These are phyloP conservation scores for Annulohypoxylon moriforme DNA, from an alignment of 495 filamentous ascomycete species.

Conservation along the genomic window DNA sequence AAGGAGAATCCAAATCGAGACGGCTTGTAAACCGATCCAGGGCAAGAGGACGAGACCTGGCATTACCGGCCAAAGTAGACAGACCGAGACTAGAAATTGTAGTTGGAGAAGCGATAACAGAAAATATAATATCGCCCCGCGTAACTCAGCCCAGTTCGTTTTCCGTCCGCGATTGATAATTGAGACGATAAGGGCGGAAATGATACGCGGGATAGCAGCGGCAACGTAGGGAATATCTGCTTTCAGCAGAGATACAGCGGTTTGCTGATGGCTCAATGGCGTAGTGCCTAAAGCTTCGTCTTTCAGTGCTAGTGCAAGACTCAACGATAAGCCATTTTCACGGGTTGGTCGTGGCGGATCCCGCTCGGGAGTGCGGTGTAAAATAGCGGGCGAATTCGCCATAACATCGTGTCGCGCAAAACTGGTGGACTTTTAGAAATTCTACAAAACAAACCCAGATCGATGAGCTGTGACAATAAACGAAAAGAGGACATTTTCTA, in stretches of 20 bases:
- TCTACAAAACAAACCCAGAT: not conserved
- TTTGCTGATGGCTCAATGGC: slow-evolving; percentile 46
- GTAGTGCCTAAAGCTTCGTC: slow-evolving; percentile 53
- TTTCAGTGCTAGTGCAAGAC: slow-evolving; percentile 39
- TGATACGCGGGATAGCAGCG: slow-evolving; percentile 38
- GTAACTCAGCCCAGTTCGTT: slow-evolving; percentile 40
- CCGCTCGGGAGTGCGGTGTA: slow-evolving; percentile 1
- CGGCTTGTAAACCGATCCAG: slow-evolving; percentile 37
- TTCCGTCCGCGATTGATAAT: slow-evolving; percentile 9
- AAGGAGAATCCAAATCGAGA: slow-evolving; percentile 35
- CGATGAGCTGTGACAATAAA: not conserved
- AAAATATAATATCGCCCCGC: slow-evolving; percentile 36
- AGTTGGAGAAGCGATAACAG: slow-evolving; percentile 47
- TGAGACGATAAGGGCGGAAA: slow-evolving; percentile 32
- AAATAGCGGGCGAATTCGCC: slow-evolving; percentile 8
- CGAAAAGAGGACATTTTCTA: not conserved
- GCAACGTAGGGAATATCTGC: slow-evolving; percentile 43
- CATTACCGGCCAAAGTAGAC: slow-evolving; percentile 46
- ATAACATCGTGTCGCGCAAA: slow-evolving; percentile 17
- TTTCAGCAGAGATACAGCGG: slow-evolving; percentile 36
- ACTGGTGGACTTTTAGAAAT: not conserved
- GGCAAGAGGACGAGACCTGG: slow-evolving; percentile 46
- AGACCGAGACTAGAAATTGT: slow-evolving; percentile 42
- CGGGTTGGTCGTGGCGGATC: not conserved
- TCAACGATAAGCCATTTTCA: slow-evolving; percentile 16